Percentiles rank a stretch among this genome's conserved stretches.
Evolutionary conservation across 1,284 basidiomycete genomes (phyloP).

Genomic region (Neotropicomus parvogracilis): DNA sequence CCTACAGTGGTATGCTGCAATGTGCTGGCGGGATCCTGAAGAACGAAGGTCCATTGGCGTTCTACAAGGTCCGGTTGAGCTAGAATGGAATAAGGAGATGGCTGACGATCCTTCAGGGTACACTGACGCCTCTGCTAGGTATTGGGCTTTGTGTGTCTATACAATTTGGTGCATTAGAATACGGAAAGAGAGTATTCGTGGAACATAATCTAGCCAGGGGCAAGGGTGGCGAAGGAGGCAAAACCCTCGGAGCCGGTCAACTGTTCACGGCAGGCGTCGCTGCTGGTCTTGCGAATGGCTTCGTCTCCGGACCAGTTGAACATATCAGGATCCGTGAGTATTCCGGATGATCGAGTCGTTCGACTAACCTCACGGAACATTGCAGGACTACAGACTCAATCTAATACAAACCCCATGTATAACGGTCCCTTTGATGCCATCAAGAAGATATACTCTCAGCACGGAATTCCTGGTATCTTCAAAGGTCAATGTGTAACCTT

Average conservation of each 20-base stretch:
- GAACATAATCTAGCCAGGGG: slow-evolving; percentile 53
- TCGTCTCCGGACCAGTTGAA: slow-evolving; percentile 94
- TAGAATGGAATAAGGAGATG: not conserved
- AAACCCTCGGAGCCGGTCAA: slow-evolving; percentile 58
- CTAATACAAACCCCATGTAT: slow-evolving; percentile 68
- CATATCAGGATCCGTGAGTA: slow-evolving; percentile 94
- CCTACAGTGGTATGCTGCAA: slow-evolving; percentile 84
- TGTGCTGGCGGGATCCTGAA: slow-evolving; percentile 86
- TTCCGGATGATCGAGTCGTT: not conserved
- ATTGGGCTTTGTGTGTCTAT: slow-evolving; percentile 96
- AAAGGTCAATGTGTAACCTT: slow-evolving; percentile 93
- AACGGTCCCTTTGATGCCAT: slow-evolving; percentile 85
- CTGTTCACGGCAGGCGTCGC: slow-evolving; percentile 76
- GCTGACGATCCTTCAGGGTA: slow-evolving; percentile 60
- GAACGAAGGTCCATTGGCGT: slow-evolving; percentile 90
- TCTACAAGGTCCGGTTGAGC: slow-evolving; percentile 77
- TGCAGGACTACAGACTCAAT: slow-evolving; percentile 84
- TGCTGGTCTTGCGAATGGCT: slow-evolving; percentile 87
- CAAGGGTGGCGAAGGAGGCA: slow-evolving; percentile 57
- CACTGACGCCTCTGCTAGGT: slow-evolving; percentile 87
- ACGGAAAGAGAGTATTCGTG: slow-evolving; percentile 82
- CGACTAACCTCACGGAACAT: slow-evolving; percentile 7
- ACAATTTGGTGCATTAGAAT: slow-evolving; percentile 92
- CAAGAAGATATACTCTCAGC: slow-evolving; percentile 68
- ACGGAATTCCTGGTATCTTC: slow-evolving; percentile 85